Evolutionary conservation across 1,284 basidiomycete genomes (phyloP).

Genomic region (Trichosporon inkin): DNA sequence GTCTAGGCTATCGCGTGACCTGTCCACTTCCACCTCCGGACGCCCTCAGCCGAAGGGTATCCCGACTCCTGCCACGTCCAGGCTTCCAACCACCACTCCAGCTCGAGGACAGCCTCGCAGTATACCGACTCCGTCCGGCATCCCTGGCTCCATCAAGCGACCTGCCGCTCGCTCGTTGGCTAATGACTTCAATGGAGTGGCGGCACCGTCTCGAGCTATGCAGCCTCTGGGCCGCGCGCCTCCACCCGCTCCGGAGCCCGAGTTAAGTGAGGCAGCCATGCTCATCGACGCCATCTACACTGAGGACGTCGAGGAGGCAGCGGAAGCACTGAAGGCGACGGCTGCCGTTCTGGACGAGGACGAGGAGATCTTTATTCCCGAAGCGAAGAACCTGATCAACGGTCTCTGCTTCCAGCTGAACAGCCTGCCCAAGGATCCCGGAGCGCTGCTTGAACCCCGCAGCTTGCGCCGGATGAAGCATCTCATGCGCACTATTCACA

Average conservation of each 20-base stretch:
- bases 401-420: constrained; percentile 56
- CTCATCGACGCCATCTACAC: constrained; percentile 40
- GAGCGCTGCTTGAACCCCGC: constrained; percentile 63
- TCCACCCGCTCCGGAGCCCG: neutral
- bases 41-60: neutral
- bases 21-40: neutral
- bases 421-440: constrained; percentile 81
- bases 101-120: constrained; percentile 5
- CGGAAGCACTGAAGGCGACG: constrained; percentile 89
- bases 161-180: neutral
- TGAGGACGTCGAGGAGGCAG: constrained; percentile 74
- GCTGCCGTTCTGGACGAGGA: constrained; percentile 73
- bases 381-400: constrained; percentile 65
- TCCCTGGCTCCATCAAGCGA: neutral
- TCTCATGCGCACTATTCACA: constrained; percentile 69
- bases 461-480: constrained; percentile 87
- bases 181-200: constrained; percentile 3
- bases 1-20: constrained; percentile 11
- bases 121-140: constrained; percentile 9
- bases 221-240: constrained; percentile 29
- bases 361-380: constrained; percentile 56
- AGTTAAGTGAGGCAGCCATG: constrained; percentile 10
- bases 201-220: constrained; percentile 15
- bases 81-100: neutral
- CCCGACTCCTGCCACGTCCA: neutral